Percentiles rank a stretch among this genome's conserved stretches.
phyloP scores from a whole-genome alignment of 345 rosid genomes.

The Gossypium herbaceum region DNA sequence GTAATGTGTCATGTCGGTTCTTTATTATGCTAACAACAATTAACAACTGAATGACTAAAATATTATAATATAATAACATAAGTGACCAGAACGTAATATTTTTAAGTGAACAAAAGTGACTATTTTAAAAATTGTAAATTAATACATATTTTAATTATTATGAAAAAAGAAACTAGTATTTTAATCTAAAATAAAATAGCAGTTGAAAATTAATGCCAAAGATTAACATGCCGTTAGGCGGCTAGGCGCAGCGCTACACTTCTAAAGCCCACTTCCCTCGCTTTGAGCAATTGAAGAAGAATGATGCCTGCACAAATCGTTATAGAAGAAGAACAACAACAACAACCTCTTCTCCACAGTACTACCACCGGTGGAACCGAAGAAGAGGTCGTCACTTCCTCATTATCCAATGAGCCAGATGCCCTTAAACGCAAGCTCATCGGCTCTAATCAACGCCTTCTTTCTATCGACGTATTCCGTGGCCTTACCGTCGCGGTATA shows the following conservation, averaged over 20 bases:
- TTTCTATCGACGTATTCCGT: conserved; percentile 54
- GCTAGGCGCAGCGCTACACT: background rate
- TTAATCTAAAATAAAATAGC: too few relatives aligned
- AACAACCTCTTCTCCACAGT: conserved; percentile 24
- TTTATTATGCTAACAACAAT: too few relatives aligned
- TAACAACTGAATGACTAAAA: too few relatives aligned
- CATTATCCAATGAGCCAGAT: conserved; percentile 17
- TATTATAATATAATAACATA: too few relatives aligned
- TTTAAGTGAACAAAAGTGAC: too few relatives aligned
- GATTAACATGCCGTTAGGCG: background rate
- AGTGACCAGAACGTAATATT: too few relatives aligned
- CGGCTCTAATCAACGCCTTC: conserved; percentile 35
- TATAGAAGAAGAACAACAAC: conserved; percentile 21
- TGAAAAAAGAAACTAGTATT: too few relatives aligned
- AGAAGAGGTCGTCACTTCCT: conserved; percentile 19
- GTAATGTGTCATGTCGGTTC: too few relatives aligned
- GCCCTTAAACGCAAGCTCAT: background rate
- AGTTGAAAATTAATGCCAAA: background rate
- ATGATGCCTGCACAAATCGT: conserved; percentile 17
- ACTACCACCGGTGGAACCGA: background rate
- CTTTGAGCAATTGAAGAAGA: background rate
- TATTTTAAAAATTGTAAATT: too few relatives aligned
- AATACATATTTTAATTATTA: too few relatives aligned
- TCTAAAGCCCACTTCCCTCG: background rate
- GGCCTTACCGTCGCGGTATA: conserved; percentile 58